These are phyloP conservation scores for Funneliformis geosporum DNA, from an alignment of 192 early-diverging fungal species.

Conservation along the genomic window DNA sequence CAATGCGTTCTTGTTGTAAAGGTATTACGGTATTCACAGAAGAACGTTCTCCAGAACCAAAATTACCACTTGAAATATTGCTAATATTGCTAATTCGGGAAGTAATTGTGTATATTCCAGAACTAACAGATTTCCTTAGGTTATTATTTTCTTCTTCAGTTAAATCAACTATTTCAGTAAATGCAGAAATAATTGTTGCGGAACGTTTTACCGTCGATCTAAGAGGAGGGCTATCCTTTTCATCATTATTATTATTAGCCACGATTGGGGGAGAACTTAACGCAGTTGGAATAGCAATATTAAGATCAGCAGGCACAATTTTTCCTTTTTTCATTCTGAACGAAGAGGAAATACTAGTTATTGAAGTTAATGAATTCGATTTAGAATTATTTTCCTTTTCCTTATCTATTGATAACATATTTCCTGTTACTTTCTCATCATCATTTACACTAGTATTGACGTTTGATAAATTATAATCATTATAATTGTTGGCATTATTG, in stretches of 20 bases:
- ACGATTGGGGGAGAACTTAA: not conserved
- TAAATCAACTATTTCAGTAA: not conserved
- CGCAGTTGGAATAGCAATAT: not conserved
- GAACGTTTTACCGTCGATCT: not conserved
- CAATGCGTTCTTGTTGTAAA: not conserved
- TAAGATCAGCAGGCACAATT: not conserved
- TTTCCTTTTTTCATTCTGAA: not conserved
- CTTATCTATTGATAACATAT: not conserved
- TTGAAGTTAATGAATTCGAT: not conserved
- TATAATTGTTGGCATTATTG: too few relatives aligned
- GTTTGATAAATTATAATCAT: too few relatives aligned
- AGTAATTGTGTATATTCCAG: not conserved
- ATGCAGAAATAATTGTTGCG: not conserved
- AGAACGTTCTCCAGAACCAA: not conserved
- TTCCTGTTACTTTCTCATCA: too few relatives aligned
- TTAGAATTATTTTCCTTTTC: not conserved
- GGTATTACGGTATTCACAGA: not conserved
- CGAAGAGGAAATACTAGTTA: not conserved
- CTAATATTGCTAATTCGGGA: not conserved
- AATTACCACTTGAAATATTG: not conserved
- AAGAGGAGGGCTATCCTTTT: not conserved
- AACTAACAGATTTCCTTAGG: not conserved
- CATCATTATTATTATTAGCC: not conserved
- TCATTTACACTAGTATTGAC: too few relatives aligned
- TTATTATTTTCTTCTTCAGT: not conserved